phyloP scores from a whole-genome alignment of 805 yeast species.

The Pichia membranifaciens region DNA sequence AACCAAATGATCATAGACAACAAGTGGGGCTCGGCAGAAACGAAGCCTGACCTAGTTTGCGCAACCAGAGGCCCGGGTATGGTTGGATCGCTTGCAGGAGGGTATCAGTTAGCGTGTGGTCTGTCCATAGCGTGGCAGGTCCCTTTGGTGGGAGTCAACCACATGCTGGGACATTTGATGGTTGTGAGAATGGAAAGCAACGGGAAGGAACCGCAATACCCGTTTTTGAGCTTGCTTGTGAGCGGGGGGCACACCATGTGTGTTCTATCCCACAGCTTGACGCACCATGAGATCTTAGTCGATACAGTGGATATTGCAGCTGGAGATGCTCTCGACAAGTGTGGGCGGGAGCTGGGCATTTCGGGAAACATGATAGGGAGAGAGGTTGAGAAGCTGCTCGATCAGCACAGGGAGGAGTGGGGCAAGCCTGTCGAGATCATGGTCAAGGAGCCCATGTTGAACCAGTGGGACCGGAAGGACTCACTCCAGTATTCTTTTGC shows the following conservation, averaged over 20 bases:
- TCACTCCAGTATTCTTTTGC: constrained; percentile 67
- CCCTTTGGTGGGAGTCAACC: constrained; percentile 88
- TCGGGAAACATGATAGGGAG: constrained; percentile 81
- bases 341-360: constrained; percentile 80
- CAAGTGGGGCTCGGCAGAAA: constrained; percentile 27
- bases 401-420: constrained; percentile 29
- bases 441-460: constrained; percentile 46
- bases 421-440: constrained; percentile 24
- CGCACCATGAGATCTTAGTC: constrained; percentile 65
- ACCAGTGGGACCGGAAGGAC: constrained; percentile 40
- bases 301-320: constrained; percentile 84
- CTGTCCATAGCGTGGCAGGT: constrained; percentile 67
- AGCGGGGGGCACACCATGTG: constrained; percentile 96
- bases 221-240: constrained; percentile 70
- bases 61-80: constrained; percentile 97
- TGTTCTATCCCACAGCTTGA: constrained; percentile 55
- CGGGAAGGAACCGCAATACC: constrained; percentile 45
- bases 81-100: constrained; percentile 81
- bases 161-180: constrained; percentile 89
- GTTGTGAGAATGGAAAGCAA: constrained; percentile 49
- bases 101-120: constrained; percentile 82
- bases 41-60: constrained; percentile 65
- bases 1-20: constrained; percentile 36
- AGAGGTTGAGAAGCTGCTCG: constrained; percentile 60
- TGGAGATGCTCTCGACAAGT: constrained; percentile 91